These are phyloP conservation scores for Melastoma malabathricum DNA, from an alignment of 345 rosid species.

Conservation along the genomic window DNA sequence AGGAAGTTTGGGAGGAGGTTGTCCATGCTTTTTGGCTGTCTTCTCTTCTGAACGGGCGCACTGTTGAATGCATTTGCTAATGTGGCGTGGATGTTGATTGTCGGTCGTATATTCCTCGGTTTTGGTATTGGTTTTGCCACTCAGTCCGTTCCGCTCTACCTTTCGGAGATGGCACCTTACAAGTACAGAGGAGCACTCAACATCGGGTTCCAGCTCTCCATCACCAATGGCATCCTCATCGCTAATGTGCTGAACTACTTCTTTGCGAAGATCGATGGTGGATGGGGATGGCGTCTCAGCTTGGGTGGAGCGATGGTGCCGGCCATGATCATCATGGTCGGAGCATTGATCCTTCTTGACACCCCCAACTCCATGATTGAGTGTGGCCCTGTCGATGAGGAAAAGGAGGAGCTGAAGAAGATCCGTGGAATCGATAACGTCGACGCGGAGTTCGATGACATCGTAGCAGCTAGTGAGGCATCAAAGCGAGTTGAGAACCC, in stretches of 20 bases:
- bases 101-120: slow-evolving; percentile 11
- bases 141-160: slow-evolving; percentile 15
- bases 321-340: slow-evolving; percentile 17
- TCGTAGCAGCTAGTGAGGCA: slow-evolving; percentile 3
- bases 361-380: slow-evolving; percentile 28
- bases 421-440: slow-evolving; percentile 16
- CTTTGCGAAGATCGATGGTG: slow-evolving; percentile 1
- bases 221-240: slow-evolving; percentile 26
- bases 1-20: slow-evolving; percentile 4
- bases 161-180: no score
- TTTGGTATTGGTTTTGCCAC: slow-evolving; percentile 13
- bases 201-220: background rate
- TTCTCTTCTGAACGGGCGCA: slow-evolving; percentile 9
- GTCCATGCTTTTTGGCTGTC: slow-evolving; percentile 9
- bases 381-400: slow-evolving; percentile 15
- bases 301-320: slow-evolving; percentile 26
- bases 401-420: slow-evolving; percentile 10
- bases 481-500: slow-evolving; percentile 9
- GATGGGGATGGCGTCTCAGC: slow-evolving; percentile 25
- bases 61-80: slow-evolving; percentile 7
- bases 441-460: slow-evolving; percentile 6
- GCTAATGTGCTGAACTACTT: slow-evolving; percentile 39
- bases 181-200: slow-evolving; percentile 12
- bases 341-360: slow-evolving; percentile 21
- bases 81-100: slow-evolving; percentile 9